Evolutionary conservation across 225 moss, liverwort and hornwort genomes (phyloP), one percentile per base, ranked within the genome.

Genomic region (Sphagnum contortum): DNA sequence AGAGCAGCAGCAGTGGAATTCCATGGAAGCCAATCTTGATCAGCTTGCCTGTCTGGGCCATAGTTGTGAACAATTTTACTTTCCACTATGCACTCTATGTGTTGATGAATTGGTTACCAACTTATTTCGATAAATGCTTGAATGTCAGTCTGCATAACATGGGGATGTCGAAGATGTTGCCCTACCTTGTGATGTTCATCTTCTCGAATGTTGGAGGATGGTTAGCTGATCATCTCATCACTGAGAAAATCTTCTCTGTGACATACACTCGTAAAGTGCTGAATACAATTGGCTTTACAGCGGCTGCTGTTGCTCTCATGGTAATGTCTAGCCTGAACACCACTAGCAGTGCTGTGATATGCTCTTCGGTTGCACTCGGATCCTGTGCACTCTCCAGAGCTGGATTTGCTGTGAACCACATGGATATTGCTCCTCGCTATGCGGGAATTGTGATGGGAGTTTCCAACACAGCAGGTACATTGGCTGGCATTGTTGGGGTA

Each of bases 391-490:
- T 98, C 60, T 87, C 96, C 0, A 73, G 96, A 55, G 96, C 96
- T 4, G 96, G 96, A 3, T 98, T 98, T 57, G 96, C 96, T 8
- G 92, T 98, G 48, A 98, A 98, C 71, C 96, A 98, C 57, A 76
- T 98, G 68, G 96, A 98, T 68, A 98, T 98, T 48, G 96, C 96
- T 4, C 96, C 96, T 14, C 76, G 83, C 66, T 91, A 92, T 70
- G 92, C 96, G 47, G 96, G 96, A 0, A 98, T 98, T 59, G 87
- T 98, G 54, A 98, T 98, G 96, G 96, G 96, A 12, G 88, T 98
- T 12, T 98, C 96, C 5, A 98, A 98, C 68, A 98, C 96, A 6
- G 96, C 96, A 3, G 96, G 96, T 55, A 98, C 96, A 13, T 68
- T 98, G 72, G 96, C 96, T 6, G 96, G 96, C 47, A 87, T 92